Conservation (phyloP, 306 rosid genomes). For the Benincasa hispida region DNA sequence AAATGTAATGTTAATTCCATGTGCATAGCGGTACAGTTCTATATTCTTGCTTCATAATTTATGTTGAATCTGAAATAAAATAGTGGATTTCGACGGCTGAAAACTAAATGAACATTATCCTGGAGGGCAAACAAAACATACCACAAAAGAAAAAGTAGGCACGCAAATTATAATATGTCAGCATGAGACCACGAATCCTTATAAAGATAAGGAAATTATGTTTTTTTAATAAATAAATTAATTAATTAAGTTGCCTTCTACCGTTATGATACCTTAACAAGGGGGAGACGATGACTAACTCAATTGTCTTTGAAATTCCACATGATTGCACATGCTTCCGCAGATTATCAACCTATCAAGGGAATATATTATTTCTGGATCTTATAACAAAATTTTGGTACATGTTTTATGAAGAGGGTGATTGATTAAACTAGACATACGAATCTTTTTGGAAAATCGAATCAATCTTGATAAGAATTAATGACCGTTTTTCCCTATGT, state of each 20-base stretch:
- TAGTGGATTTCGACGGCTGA: not conserved
- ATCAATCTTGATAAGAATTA: not conserved
- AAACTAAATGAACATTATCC: not conserved
- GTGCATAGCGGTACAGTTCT: not conserved
- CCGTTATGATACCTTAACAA: slow-evolving; percentile 52
- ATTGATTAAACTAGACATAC: not conserved
- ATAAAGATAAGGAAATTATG: not conserved
- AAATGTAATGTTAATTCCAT: not conserved
- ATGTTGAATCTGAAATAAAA: not conserved
- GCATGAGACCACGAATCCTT: not conserved
- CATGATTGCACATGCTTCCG: slow-evolving; percentile 57
- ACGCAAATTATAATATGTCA: not conserved
- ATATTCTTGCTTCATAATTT: not conserved
- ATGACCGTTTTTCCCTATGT: not conserved
- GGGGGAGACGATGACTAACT: slow-evolving; percentile 70
- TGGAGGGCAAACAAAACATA: not conserved
- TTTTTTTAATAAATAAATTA: not conserved
- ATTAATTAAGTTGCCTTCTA: not conserved
- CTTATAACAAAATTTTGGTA: not conserved
- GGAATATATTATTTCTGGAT: not conserved
- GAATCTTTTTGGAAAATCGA: not conserved
- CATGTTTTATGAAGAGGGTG: not conserved
- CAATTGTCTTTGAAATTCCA: slow-evolving; percentile 53
- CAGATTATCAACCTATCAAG: slow-evolving; percentile 62
- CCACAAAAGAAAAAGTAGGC: not conserved